Conservation (phyloP, 441 rosid species). For the Populus trichocarpa region DNA sequence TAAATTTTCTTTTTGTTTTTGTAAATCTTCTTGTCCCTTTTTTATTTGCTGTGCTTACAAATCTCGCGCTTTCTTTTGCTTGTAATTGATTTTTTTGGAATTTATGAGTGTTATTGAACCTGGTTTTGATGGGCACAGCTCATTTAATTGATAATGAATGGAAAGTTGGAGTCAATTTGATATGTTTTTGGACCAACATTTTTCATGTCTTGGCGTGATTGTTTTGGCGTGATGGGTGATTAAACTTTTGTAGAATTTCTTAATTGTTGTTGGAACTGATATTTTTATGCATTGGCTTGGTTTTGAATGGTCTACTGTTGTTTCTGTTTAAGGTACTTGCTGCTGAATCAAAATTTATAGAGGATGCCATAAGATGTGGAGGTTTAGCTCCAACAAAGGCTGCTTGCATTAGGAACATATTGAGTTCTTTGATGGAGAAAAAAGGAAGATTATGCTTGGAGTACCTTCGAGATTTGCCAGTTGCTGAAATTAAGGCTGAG, state of each 20-base stretch:
- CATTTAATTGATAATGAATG: no score
- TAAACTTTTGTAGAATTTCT: neutral
- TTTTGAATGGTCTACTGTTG: slow-evolving; percentile 1
- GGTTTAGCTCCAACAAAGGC: slow-evolving; percentile 84
- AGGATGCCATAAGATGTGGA: slow-evolving; percentile 80
- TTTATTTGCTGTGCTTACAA: no score
- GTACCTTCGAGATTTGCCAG: slow-evolving; percentile 53
- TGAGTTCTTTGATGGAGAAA: slow-evolving; percentile 49
- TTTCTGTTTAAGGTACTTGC: slow-evolving; percentile 52
- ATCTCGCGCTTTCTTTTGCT: no score
- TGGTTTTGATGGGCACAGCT: neutral
- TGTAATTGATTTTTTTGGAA: no score
- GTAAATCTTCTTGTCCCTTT: no score
- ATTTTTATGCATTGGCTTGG: slow-evolving; percentile 2
- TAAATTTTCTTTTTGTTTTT: neutral
- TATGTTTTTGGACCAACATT: slow-evolving; percentile 1
- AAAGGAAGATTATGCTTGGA: slow-evolving; percentile 76
- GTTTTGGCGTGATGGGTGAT: neutral
- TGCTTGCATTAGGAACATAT: slow-evolving; percentile 63
- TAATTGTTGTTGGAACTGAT: neutral
- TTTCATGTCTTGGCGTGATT: neutral
- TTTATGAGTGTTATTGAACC: neutral
- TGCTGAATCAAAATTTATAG: slow-evolving; percentile 54
- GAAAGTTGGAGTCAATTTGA: no score
- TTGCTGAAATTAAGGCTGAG: slow-evolving; percentile 68